phyloP scores from a whole-genome alignment of 1,284 basidiomycete species.

The Malassezia brasiliensis region DNA sequence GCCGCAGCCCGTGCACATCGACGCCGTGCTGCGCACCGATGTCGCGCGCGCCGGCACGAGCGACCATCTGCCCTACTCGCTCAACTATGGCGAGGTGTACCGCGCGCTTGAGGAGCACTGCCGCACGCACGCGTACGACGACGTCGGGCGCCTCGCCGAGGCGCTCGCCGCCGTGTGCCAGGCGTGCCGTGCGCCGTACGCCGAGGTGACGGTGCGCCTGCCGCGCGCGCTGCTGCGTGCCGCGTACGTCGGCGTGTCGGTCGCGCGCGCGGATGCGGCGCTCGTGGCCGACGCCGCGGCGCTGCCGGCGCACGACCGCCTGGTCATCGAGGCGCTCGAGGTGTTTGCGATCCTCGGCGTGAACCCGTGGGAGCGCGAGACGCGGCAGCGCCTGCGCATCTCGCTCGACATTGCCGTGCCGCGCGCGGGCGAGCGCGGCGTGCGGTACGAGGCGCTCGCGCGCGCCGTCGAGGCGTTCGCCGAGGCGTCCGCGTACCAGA shows the following conservation, averaged over 20 bases:
- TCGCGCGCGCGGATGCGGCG: conserved; percentile 23
- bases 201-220: conserved; percentile 53
- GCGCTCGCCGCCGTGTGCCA: conserved; percentile 52
- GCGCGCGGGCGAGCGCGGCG: neutral
- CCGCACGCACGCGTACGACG: conserved; percentile 19
- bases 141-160: conserved; percentile 34
- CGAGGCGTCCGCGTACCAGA: conserved; percentile 56
- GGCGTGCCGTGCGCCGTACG: conserved; percentile 49
- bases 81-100: conserved; percentile 49
- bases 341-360: conserved; percentile 59
- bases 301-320: conserved; percentile 18
- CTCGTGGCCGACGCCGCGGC: neutral
- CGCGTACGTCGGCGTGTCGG: conserved; percentile 52
- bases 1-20: conserved; percentile 57
- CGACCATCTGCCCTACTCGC: conserved; percentile 57
- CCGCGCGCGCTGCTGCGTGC: conserved; percentile 56
- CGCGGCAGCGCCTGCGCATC: conserved; percentile 61
- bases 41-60: conserved; percentile 54
- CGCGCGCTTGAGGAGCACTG: conserved; percentile 43
- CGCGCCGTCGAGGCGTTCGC: conserved; percentile 49
- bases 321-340: conserved; percentile 54
- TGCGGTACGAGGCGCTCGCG: conserved; percentile 20
- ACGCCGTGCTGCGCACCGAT: conserved; percentile 56
- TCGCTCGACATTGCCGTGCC: conserved; percentile 53
- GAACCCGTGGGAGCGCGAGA: conserved; percentile 61